Evolutionary conservation across 148 eudicot species (phyloP).

Genomic region (Vaccinium myrtillus): DNA sequence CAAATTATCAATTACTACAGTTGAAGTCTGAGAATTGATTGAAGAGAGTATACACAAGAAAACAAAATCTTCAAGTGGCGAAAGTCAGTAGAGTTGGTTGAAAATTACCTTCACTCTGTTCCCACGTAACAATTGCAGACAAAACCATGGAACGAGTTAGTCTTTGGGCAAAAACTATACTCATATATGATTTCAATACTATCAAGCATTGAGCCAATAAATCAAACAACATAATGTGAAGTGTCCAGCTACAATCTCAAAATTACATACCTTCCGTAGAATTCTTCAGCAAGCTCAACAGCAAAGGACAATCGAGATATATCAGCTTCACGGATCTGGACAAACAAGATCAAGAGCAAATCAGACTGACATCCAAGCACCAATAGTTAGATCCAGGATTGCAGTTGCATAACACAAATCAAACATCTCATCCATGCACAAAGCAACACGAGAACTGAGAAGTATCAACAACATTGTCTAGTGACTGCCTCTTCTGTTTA

Average conservation of each 20-base stretch:
- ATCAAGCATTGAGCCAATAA: background rate
- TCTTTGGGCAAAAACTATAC: background rate
- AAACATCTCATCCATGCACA: background rate
- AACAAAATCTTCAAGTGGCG: background rate
- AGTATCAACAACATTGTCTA: background rate
- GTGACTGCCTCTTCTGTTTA: background rate
- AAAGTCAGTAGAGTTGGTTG: background rate
- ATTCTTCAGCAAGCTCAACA: conserved; percentile 99
- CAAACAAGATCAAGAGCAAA: conserved; percentile 10
- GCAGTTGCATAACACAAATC: background rate
- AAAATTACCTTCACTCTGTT: conserved; percentile 84
- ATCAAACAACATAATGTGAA: conserved; percentile 1
- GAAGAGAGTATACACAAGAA: background rate
- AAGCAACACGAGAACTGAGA: background rate
- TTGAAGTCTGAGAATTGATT: background rate
- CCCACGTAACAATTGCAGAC: conserved; percentile 18
- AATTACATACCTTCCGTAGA: conserved; percentile 77
- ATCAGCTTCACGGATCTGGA: conserved; percentile 93
- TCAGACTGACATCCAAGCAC: conserved; percentile 1
- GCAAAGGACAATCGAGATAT: conserved; percentile 95
- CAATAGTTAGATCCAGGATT: background rate
- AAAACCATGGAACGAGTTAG: conserved; percentile 33
- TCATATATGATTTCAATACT: too few relatives aligned
- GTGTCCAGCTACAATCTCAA: background rate
- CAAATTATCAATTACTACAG: background rate